Base-by-base conservation (phyloP, 306 rosid genomes). In the Prunus mira region DNA sequence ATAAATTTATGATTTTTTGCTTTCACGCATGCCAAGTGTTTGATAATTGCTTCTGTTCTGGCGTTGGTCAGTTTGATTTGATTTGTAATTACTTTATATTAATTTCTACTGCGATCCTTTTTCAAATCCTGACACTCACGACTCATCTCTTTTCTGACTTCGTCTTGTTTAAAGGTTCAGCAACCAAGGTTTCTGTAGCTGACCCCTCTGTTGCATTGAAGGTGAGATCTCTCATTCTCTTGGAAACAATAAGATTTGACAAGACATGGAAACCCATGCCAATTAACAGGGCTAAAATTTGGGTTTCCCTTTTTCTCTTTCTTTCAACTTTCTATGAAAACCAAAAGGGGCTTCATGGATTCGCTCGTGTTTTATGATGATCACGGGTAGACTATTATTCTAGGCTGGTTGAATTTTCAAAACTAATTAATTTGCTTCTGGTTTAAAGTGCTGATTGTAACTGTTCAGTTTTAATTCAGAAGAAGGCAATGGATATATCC, bases 381-480 rank as follows among this genome's bases (percentile, higher is more conserved):
- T 49, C 63, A 30, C 15, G 19, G 41, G 32, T 34, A n/a, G 10
- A 28, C 57, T 46, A 58, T 54, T 20, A 6, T 22, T 66, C 62
- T 65, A 32, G 28, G 19, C 18, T 47, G 19, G 72, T 27, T 63
- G 67, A 63, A 28, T 1, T 14, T 60, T 38, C 43, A 38, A 38
- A 38, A 38, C 9, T 38, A 38, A 38, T 63, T 76, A 47, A 18
- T 32, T 28, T 72, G 65, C 60, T 28, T 66, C 61, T 76, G 3
- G 77, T 68, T 81, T 90, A 78, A 79, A 77, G 74, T 81, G 67
- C 84, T 84, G 80, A 82, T 90, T 89, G 82, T 82, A 86, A 88
- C 86, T 76, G 77, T 83, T 85, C 78, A 81, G 82, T 84, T 83
- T 88, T 85, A 68, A 80, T 82, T 73, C 96, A 92, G 97, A 95